A percentile compares a stretch with the other conserved stretches of the same genome.
phyloP scores from a whole-genome alignment of 2,329 filamentous ascomycete genomes.

The Dothistroma pini region DNA sequence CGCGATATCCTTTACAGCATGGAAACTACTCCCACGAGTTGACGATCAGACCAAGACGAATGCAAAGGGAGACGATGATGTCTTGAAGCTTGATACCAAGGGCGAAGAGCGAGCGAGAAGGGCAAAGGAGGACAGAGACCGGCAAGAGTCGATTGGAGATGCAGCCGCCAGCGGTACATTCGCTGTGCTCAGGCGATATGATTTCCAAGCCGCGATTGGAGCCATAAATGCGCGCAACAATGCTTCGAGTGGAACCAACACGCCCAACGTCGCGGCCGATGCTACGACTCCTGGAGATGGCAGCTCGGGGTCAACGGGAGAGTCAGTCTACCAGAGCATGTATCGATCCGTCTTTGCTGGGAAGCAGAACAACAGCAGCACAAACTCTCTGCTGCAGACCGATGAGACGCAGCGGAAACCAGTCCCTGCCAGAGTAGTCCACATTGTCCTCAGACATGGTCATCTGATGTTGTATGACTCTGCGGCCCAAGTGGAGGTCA shows the following conservation, averaged over 20 bases:
- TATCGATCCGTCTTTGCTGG: conserved; percentile 94
- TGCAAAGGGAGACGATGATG: conserved; percentile 9
- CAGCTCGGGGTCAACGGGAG: conserved; percentile 57
- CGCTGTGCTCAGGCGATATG: conserved; percentile 32
- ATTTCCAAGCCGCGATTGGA: conserved; percentile 30
- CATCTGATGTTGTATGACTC: conserved; percentile 98
- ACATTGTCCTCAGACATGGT: conserved; percentile 64
- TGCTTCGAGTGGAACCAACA: conserved; percentile 6
- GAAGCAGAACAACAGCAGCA: conserved; percentile 47
- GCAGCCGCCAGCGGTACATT: conserved; percentile 31
- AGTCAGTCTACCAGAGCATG: conserved; percentile 97
- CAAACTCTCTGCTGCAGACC: conserved; percentile 23
- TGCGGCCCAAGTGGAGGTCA: conserved; percentile 88
- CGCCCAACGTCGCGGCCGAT: conserved; percentile 2
- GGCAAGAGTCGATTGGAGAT: conserved; percentile 16
- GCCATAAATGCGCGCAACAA: conserved; percentile 28
- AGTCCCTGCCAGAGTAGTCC: conserved; percentile 29
- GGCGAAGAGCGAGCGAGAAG: conserved; percentile 6
- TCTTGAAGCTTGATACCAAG: not conserved
- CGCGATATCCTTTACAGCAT: conserved; percentile 61
- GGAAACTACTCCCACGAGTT: conserved; percentile 54
- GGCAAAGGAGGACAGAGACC: conserved; percentile 11
- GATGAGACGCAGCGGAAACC: conserved; percentile 17
- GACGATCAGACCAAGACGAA: not conserved
- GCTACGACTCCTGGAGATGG: conserved; percentile 2